Evolutionary conservation across 225 moss, liverwort and hornwort species (phyloP).

Genomic region (Polytrichum formosum): DNA sequence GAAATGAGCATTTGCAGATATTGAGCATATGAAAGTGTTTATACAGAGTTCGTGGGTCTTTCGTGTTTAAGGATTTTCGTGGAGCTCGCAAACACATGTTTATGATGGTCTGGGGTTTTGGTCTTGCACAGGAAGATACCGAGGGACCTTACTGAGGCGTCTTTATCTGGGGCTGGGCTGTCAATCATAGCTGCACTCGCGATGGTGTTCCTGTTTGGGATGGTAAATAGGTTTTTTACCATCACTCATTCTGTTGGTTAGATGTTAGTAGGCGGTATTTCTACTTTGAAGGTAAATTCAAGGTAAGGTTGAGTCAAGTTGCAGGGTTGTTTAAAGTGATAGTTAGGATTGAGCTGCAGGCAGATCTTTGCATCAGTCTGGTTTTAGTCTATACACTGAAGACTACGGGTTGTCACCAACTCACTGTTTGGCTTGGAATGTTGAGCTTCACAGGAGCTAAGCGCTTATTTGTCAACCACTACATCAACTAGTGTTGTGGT

Average conservation of each 20-base stretch:
- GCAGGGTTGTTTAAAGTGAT: not conserved
- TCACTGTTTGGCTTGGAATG: not conserved
- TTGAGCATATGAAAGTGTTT: not conserved
- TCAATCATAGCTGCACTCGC: conserved; percentile 74
- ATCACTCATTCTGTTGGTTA: not conserved
- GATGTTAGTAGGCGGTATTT: not conserved
- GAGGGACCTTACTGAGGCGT: conserved; percentile 79
- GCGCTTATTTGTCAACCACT: conserved; percentile 50
- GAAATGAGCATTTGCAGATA: not conserved
- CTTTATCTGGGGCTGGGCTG: conserved; percentile 75
- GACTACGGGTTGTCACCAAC: not conserved
- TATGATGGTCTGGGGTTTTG: conserved; percentile 14
- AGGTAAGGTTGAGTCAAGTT: not conserved
- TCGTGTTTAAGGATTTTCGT: not conserved
- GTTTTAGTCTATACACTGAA: not conserved
- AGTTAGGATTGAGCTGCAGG: not conserved
- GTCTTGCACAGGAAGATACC: conserved; percentile 68
- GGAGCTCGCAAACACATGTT: not conserved
- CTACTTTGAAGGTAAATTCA: too few relatives aligned
- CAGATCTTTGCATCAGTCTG: not conserved
- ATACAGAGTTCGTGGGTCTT: too few relatives aligned
- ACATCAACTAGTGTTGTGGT: conserved; percentile 75
- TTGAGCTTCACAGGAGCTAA: conserved; percentile 51
- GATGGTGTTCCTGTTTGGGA: conserved; percentile 81
- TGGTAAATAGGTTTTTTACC: conserved; percentile 32